Evolutionary conservation across 83 land plant species (phyloP).

Genomic region (Picea mariana): DNA sequence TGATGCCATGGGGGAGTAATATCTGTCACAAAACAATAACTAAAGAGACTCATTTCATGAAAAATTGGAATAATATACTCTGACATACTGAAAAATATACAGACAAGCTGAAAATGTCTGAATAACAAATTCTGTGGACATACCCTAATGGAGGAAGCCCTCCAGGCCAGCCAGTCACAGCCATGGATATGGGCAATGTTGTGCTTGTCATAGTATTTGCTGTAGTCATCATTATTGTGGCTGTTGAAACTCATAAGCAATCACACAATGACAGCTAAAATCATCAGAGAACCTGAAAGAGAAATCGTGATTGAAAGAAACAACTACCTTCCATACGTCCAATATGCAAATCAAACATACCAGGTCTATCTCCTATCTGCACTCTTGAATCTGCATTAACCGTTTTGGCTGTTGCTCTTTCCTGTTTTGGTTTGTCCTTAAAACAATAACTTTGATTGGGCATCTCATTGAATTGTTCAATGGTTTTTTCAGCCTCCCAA

Average conservation of each 20-base stretch:
- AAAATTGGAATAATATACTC: not conserved
- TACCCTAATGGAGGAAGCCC: conserved; percentile 14
- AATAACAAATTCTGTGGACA: not conserved
- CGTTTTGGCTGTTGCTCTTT: conserved; percentile 3
- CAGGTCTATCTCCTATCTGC: conserved; percentile 14
- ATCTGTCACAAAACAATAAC: conserved; percentile 8
- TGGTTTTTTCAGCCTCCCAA: not conserved
- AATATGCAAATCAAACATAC: conserved; percentile 7
- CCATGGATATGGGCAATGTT: conserved; percentile 14
- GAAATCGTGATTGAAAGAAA: not conserved
- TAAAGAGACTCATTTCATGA: not conserved
- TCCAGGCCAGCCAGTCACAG: not conserved
- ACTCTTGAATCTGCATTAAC: conserved; percentile 6
- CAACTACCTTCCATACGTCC: not conserved
- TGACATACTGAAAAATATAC: not conserved
- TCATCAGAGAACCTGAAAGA: not conserved
- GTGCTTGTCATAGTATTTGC: not conserved
- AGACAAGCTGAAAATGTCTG: not conserved
- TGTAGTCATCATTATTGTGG: not conserved
- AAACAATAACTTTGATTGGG: conserved; percentile 1
- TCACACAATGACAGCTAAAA: not conserved
- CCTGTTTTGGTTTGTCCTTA: not conserved
- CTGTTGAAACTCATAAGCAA: not conserved
- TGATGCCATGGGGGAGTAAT: conserved; percentile 8
- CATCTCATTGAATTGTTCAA: not conserved